Evolutionary conservation across 768 basidiomycete genomes (phyloP), one percentile per base, ranked within the genome.

Genomic region (Collybia nuda): DNA sequence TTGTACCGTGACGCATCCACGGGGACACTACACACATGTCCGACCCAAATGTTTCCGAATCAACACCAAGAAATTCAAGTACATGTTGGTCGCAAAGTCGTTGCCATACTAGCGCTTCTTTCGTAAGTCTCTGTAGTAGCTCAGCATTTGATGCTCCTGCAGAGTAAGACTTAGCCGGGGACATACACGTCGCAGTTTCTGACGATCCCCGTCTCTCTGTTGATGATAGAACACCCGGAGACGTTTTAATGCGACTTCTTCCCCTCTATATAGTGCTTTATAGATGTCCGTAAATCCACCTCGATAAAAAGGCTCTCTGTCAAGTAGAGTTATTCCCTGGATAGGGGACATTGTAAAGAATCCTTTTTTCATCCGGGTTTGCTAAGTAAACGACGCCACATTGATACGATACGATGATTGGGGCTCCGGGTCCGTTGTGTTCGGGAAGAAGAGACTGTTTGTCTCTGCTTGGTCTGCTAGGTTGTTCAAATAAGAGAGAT

Each of bases 21-120:
- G 51, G 55, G 11, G 55, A 56, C 7, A 56, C 51, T 40, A 53
- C 19, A 40, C 55, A 53, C 15, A 50, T 8, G 18, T 53, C 48
- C 11, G 45, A 39, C 6, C 52, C 40, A 28, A 56, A 56, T 8
- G 55, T 56, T 23, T 56, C 55, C 4, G 51, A 50, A 29, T 56
- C 52, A 4, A 61, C 21, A 11, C 59, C 59, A 15, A 61, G 45
- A 47, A 61, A 56, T 43, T 50, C 47, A 15, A 61, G 50, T 12
- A 60, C 50, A 38, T 60, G 55, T 3, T 48, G 54, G 48, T 60
- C 54, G 17, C 54, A 38, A 46, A 60, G 48, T 6, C 49, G 32
- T 19, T 56, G 54, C 59, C 59, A 61, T 12, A 58, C 28, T 5
- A 38, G 47, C 21, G 54, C 51, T 53, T 61, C 59, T 18, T 49